Conservation (phyloP, 208 protist genomes). For the Trypanosomatidae sp. region DNA sequence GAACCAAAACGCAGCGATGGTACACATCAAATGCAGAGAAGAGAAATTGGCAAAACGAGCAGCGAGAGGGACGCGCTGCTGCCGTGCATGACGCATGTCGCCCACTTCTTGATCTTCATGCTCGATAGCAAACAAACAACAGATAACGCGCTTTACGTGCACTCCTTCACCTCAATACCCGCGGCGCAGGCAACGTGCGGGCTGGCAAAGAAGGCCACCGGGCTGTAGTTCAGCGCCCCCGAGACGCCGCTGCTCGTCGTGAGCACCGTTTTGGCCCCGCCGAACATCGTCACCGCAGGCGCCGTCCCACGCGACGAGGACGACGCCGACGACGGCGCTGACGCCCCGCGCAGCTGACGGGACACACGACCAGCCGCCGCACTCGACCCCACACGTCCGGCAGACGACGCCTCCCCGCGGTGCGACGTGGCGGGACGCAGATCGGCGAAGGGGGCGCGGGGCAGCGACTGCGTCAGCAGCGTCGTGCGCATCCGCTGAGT, state of each 20-base stretch:
- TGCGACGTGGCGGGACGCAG: too few relatives aligned
- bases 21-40: too few relatives aligned
- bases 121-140: too few relatives aligned
- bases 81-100: too few relatives aligned
- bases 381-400: too few relatives aligned
- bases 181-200: constrained; percentile 23
- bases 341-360: not conserved
- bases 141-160: too few relatives aligned
- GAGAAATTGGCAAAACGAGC: too few relatives aligned
- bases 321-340: not conserved
- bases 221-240: constrained; percentile 39
- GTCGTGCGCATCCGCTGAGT: constrained; percentile 11
- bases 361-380: not conserved
- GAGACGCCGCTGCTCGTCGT: constrained; percentile 22
- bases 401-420: too few relatives aligned
- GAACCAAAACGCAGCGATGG: too few relatives aligned
- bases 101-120: too few relatives aligned
- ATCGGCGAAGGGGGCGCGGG: too few relatives aligned
- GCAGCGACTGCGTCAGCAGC: constrained; percentile 8
- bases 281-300: not conserved
- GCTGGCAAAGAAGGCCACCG: constrained; percentile 35
- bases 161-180: constrained; percentile 19
- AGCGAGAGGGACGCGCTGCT: too few relatives aligned
- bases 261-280: constrained; percentile 5
- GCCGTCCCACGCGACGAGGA: not conserved